Evolutionary conservation across 768 basidiomycete genomes (phyloP).

Genomic region (Scleroderma bovista): DNA sequence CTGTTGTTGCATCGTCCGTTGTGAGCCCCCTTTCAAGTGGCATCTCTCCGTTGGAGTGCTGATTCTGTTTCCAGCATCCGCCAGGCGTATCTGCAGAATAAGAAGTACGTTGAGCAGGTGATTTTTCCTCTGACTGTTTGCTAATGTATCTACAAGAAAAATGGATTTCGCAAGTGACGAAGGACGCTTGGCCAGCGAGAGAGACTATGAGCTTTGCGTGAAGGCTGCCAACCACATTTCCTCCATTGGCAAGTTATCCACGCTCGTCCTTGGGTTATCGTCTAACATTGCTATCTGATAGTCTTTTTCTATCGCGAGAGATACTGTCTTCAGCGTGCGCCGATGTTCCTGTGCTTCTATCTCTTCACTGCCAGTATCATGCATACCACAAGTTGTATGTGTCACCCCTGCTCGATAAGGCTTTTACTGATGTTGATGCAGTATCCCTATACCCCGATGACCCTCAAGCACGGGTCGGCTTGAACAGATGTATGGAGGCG

Average conservation of each 20-base stretch:
- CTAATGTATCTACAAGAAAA: slow-evolving; percentile 6
- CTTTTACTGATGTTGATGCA: slow-evolving; percentile 15
- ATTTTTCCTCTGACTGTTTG: background rate
- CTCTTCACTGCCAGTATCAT: slow-evolving; percentile 76
- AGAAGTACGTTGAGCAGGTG: slow-evolving; percentile 28
- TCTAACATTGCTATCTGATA: slow-evolving; percentile 18
- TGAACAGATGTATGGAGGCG: slow-evolving; percentile 62
- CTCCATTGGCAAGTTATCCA: slow-evolving; percentile 46
- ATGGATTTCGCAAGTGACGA: slow-evolving; percentile 48
- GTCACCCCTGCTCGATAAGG: no score
- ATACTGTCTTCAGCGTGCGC: slow-evolving; percentile 53
- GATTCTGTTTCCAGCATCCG: slow-evolving; percentile 16
- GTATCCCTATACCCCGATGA: slow-evolving; percentile 63
- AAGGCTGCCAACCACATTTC: slow-evolving; percentile 78
- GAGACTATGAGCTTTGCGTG: slow-evolving; percentile 68
- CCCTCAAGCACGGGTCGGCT: slow-evolving; percentile 61
- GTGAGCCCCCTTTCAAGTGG: slow-evolving; percentile 37
- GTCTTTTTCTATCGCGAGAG: slow-evolving; percentile 57
- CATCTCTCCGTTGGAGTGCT: background rate
- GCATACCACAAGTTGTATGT: slow-evolving; percentile 70
- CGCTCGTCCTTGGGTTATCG: background rate
- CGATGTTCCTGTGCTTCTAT: slow-evolving; percentile 74
- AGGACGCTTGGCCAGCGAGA: slow-evolving; percentile 47
- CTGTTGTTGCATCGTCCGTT: slow-evolving; percentile 74
- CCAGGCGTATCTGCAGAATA: slow-evolving; percentile 26